A percentile compares a stretch with the other conserved stretches of the same genome.
These are phyloP conservation scores for Poa pratensis DNA, from an alignment of 176 grass and related monocot genomes.

Conservation along the genomic window DNA sequence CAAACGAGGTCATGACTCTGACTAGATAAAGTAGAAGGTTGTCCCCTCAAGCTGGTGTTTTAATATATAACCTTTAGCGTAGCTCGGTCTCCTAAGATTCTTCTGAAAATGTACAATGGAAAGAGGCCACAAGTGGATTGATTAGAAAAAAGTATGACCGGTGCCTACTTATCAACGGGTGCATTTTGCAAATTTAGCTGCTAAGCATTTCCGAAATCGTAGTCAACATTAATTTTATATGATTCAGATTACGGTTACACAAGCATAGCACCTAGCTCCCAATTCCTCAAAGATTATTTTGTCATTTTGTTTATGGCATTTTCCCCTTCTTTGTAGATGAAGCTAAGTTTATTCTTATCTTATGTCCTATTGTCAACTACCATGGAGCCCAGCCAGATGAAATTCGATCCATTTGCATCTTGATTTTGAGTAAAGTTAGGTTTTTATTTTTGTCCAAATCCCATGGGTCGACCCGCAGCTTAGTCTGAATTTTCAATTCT, in stretches of 20 bases:
- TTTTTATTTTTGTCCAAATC: not conserved
- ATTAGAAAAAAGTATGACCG: not conserved
- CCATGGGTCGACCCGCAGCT: not conserved
- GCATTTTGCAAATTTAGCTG: not conserved
- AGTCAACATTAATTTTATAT: not conserved
- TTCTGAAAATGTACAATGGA: not conserved
- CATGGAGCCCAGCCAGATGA: not conserved
- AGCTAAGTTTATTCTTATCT: conserved; percentile 28
- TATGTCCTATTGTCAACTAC: not conserved
- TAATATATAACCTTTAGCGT: not conserved
- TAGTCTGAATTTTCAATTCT: conserved; percentile 43
- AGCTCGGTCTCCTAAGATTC: not conserved
- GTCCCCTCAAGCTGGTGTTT: not conserved
- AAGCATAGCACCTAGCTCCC: not conserved
- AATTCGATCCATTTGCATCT: not conserved
- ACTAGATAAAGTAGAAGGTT: not conserved
- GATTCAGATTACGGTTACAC: not conserved
- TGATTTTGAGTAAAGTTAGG: conserved; percentile 6
- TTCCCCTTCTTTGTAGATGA: not conserved
- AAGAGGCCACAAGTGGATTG: not conserved
- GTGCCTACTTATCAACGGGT: not conserved
- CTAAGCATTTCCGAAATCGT: not conserved
- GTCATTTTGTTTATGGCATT: not conserved
- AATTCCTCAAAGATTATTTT: not conserved
- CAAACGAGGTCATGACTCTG: not conserved